Evolutionary conservation across 805 yeast genomes (phyloP), one percentile per base, ranked within the genome.

Genomic region (Wickerhamomyces silvicola): DNA sequence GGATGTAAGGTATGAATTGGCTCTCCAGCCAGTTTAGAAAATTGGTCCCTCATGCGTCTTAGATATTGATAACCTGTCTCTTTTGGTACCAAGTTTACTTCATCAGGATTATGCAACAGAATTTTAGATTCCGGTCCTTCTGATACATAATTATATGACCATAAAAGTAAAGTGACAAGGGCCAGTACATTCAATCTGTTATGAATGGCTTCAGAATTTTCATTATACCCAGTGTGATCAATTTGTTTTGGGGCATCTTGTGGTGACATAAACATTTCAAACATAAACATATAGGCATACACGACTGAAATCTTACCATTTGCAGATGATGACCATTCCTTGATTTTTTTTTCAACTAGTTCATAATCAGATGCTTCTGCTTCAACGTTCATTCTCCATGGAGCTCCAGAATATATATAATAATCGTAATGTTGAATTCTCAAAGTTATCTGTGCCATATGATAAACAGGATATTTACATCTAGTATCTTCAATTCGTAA

Each of bases 381-480:
- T 23, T 62, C 63, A 22, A 78, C 85, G 46, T 74, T 81, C 78
- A 81, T 78, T 46, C 87, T 70, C 59, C 81, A 74, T 1, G 92
- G 92, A 7, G 86, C 82, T 1, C 95, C 95, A 3, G 88, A 79
- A 53, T 66, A 79, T 5, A 82, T 78, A 33, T 81, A 81, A 36
- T 82, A 74, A 54, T 85, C 94, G 54, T 81, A 78, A 41, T 82
- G 85, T 35, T 82, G 78, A 18, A 81, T 69, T 31, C 83, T 73
- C 50, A 84, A 70, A 27, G 77, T 71, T 11, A 82, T 73, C 48
- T 81, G 88, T 1, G 84, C 75, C 60, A 81, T 64, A 49, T 84
- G 88, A 54, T 75, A 81, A 32, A 78, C 72, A 0, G 85, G 78
- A 37, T 75, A 68, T 39, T 74, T 75, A 53, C 84, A 79, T 29